Evolutionary conservation across 805 yeast species (phyloP).

Genomic region (Starmerella roubikii): DNA sequence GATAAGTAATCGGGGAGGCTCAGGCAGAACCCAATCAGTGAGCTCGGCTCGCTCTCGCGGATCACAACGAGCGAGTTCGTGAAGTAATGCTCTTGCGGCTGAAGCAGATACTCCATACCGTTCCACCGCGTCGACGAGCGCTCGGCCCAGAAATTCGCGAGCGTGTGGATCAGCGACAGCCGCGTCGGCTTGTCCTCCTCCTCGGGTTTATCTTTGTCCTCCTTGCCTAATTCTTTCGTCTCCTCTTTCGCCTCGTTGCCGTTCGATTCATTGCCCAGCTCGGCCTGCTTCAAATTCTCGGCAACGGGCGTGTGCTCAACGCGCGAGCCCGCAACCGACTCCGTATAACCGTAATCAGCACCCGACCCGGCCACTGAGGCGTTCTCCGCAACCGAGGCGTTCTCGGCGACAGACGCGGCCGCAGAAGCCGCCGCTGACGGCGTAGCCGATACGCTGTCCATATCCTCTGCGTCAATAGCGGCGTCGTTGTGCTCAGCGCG

Average conservation of each 20-base stretch:
- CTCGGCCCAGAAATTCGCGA: conserved; percentile 94
- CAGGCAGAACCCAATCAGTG: conserved; percentile 83
- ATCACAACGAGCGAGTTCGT: conserved; percentile 88
- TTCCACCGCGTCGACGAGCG: conserved; percentile 92
- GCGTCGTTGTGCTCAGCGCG: not conserved
- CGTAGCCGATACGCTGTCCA: not conserved
- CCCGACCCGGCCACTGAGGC: not conserved
- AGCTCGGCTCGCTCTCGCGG: conserved; percentile 92
- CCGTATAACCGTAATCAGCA: no score
- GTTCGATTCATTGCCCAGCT: not conserved
- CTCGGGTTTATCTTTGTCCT: conserved; percentile 5
- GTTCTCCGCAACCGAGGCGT: not conserved
- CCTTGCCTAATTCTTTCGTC: not conserved
- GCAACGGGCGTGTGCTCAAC: not conserved
- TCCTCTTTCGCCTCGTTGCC: not conserved
- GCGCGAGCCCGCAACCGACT: no score
- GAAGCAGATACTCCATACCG: conserved; percentile 72
- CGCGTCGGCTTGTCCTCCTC: conserved; percentile 11
- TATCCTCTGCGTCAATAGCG: not conserved
- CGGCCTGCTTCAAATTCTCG: not conserved
- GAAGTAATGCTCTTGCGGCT: conserved; percentile 74
- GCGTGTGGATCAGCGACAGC: conserved; percentile 57
- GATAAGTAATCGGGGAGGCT: conserved; percentile 70
- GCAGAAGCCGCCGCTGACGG: not conserved
- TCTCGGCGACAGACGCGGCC: not conserved